A percentile compares a stretch with the other conserved stretches of the same genome.
These are phyloP conservation scores for Wickerhamomyces pijperi DNA, from an alignment of 805 yeast genomes.

Conservation along the genomic window DNA sequence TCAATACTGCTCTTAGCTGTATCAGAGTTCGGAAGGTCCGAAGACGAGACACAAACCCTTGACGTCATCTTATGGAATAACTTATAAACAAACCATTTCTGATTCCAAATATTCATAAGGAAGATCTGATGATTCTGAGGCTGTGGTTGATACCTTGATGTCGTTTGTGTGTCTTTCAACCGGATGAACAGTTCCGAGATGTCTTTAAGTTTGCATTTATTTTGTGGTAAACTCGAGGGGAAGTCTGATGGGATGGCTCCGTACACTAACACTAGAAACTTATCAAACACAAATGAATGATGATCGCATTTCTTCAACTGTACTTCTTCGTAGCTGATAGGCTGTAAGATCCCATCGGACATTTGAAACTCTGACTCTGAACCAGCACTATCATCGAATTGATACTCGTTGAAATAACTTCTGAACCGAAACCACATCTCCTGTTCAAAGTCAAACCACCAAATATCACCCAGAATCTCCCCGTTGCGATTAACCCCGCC, in stretches of 20 bases:
- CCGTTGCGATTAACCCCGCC: too few species aligned
- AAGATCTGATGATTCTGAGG: too few species aligned
- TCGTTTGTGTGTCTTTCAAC: background rate
- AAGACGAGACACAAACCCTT: too few species aligned
- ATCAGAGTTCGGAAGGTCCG: too few species aligned
- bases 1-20: too few species aligned
- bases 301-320: constrained; percentile 12
- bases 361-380: background rate
- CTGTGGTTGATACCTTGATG: background rate
- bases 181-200: background rate
- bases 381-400: too few species aligned
- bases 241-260: constrained; percentile 10
- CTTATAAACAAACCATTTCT: background rate
- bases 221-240: background rate
- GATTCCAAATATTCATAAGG: background rate
- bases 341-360: background rate
- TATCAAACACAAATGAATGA: constrained; percentile 9
- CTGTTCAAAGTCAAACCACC: constrained; percentile 36
- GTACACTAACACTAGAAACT: constrained; percentile 9
- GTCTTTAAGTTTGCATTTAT: background rate
- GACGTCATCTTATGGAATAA: background rate
- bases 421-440: constrained; percentile 28
- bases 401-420: constrained; percentile 17
- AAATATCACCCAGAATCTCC: constrained; percentile 9
- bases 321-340: constrained; percentile 1